phyloP scores from a whole-genome alignment of 768 basidiomycete species.

The Leucocoprinus birnbaumii region DNA sequence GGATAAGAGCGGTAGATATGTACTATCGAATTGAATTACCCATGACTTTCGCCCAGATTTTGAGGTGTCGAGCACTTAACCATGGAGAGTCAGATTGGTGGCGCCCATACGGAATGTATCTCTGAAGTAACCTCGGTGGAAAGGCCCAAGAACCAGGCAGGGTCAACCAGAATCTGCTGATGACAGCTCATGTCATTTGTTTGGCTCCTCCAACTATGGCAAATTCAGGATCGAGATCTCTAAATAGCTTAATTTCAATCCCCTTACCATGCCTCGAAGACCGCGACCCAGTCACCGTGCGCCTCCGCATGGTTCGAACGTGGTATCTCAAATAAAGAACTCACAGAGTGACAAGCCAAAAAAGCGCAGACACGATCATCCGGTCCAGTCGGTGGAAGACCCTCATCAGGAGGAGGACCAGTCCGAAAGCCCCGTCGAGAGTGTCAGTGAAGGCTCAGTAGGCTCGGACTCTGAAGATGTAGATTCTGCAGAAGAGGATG shows the following conservation, averaged over 20 bases:
- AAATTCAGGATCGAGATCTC: background rate
- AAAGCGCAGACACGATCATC: constrained; percentile 5
- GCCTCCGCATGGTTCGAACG: background rate
- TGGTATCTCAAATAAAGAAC: background rate
- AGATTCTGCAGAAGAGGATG: constrained; percentile 17
- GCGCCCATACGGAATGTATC: no score
- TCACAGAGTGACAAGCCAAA: background rate
- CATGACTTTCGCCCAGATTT: no score
- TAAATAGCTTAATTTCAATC: no score
- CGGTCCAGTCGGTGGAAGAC: background rate
- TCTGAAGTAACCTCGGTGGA: no score
- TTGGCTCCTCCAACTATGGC: background rate
- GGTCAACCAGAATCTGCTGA: no score
- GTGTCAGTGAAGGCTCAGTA: constrained; percentile 6
- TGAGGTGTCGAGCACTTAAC: no score
- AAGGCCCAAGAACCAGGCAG: no score
- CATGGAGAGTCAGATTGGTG: no score
- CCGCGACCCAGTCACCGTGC: constrained; percentile 23
- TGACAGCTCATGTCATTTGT: background rate
- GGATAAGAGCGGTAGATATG: constrained; percentile 51
- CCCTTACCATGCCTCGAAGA: constrained; percentile 37
- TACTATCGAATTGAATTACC: constrained; percentile 32
- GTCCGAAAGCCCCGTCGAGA: background rate
- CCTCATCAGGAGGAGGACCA: background rate
- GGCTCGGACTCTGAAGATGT: background rate